Evolutionary conservation across 768 basidiomycete species (phyloP).

Genomic region (Gelatoporia subvermispora): DNA sequence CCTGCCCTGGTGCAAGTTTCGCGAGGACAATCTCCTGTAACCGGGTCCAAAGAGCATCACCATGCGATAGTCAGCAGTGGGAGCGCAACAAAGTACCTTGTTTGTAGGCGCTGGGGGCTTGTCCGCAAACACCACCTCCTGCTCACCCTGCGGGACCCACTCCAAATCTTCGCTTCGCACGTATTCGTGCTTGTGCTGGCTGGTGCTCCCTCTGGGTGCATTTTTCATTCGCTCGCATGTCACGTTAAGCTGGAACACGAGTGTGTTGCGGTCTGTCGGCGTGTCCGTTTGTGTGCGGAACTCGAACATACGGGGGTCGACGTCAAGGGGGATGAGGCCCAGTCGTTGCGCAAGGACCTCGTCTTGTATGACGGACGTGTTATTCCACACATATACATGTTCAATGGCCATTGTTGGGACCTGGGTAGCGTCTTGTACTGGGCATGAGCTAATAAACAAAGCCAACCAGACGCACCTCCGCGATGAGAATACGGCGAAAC

Average conservation of each 20-base stretch:
- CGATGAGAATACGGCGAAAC: conserved; percentile 84
- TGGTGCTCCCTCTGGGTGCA: conserved; percentile 38
- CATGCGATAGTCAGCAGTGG: neutral
- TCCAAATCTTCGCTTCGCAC: conserved; percentile 60
- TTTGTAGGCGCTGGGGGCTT: conserved; percentile 63
- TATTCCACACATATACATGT: conserved; percentile 88
- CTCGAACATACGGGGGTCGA: conserved; percentile 75
- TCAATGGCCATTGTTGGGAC: conserved; percentile 91
- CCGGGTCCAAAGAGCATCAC: neutral
- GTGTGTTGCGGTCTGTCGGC: conserved; percentile 84
- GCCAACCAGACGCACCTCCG: conserved; percentile 60
- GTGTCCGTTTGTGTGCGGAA: conserved; percentile 35
- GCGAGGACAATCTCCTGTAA: conserved; percentile 73
- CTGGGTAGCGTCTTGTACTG: conserved; percentile 32
- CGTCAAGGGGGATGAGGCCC: conserved; percentile 83
- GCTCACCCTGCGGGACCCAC: conserved; percentile 84
- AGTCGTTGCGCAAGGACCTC: conserved; percentile 92
- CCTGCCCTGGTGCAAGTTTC: conserved; percentile 90
- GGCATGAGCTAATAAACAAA: neutral
- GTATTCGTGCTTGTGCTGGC: conserved; percentile 18
- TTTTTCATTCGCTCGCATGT: conserved; percentile 59
- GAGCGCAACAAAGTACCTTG: conserved; percentile 20
- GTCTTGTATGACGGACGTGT: conserved; percentile 90
- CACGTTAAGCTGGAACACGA: conserved; percentile 75
- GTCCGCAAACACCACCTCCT: conserved; percentile 51